Evolutionary conservation across 148 eudicot species (phyloP).

Genomic region (Vaccinium corymbosum): DNA sequence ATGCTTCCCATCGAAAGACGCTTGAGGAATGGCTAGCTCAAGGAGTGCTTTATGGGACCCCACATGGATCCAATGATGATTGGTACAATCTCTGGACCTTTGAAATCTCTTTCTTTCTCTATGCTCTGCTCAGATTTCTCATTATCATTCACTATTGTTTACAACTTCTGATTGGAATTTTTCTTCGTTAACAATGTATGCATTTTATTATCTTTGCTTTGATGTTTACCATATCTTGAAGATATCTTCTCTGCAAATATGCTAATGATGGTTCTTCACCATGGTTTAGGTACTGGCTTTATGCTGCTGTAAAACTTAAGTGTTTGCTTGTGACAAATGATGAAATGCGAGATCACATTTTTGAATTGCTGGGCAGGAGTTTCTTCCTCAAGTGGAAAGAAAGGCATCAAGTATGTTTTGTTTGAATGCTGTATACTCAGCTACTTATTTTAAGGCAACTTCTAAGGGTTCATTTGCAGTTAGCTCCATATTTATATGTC

Average conservation of each 20-base stretch:
- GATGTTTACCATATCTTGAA: neutral
- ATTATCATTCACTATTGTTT: neutral
- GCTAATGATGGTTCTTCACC: constrained; percentile 4
- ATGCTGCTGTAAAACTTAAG: constrained; percentile 88
- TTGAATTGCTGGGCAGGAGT: constrained; percentile 85
- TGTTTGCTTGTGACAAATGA: constrained; percentile 93
- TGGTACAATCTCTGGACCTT: constrained; percentile 46
- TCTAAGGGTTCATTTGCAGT: neutral
- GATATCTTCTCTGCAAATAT: neutral
- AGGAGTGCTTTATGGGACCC: constrained; percentile 75
- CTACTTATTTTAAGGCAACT: neutral
- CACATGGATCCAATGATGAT: constrained; percentile 93
- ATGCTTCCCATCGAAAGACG: constrained; percentile 48
- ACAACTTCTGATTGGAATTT: neutral
- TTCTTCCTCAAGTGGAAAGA: constrained; percentile 92
- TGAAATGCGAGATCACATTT: constrained; percentile 98
- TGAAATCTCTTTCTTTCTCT: neutral
- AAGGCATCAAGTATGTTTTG: constrained; percentile 72
- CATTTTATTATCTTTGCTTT: neutral
- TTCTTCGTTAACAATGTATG: neutral
- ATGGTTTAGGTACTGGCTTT: constrained; percentile 82
- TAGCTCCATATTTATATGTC: neutral
- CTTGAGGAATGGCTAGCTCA: constrained; percentile 61
- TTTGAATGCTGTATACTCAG: neutral
- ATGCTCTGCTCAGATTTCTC: neutral